Evolutionary conservation across 331 rosid species (phyloP).

Genomic region (Rosa hybrid): DNA sequence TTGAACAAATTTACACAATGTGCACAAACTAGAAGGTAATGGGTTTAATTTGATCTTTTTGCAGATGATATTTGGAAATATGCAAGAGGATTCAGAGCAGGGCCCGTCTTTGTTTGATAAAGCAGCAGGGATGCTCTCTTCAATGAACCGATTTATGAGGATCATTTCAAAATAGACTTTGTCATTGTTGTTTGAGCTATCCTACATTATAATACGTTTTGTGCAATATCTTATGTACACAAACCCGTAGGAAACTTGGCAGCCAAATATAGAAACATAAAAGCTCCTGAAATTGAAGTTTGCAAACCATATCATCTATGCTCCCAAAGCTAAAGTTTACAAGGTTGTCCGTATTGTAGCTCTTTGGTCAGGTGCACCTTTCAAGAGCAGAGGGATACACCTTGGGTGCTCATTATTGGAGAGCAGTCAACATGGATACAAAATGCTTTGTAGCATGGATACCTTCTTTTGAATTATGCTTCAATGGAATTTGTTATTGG

Average conservation of each 20-base stretch:
- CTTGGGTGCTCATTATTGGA: no score
- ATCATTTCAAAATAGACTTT: constrained; percentile 48
- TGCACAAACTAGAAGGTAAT: background rate
- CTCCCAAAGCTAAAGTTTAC: no score
- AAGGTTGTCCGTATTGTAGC: no score
- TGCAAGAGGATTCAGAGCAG: constrained; percentile 53
- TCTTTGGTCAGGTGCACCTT: no score
- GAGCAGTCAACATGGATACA: no score
- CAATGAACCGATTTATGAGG: constrained; percentile 83
- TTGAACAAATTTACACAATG: background rate
- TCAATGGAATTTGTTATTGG: no score
- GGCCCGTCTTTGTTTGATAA: constrained; percentile 63
- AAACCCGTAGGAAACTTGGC: background rate
- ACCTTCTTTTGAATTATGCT: no score
- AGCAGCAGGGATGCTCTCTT: constrained; percentile 82
- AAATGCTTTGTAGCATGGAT: no score
- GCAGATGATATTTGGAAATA: constrained; percentile 73
- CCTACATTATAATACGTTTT: background rate
- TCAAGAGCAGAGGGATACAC: no score
- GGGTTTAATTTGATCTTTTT: constrained; percentile 8
- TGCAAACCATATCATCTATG: no score
- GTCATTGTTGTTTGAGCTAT: background rate
- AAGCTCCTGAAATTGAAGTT: background rate
- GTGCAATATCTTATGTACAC: background rate
- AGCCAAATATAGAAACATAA: background rate